phyloP scores from a whole-genome alignment of 2,329 filamentous ascomycete genomes.

The Falciphora oryzae region DNA sequence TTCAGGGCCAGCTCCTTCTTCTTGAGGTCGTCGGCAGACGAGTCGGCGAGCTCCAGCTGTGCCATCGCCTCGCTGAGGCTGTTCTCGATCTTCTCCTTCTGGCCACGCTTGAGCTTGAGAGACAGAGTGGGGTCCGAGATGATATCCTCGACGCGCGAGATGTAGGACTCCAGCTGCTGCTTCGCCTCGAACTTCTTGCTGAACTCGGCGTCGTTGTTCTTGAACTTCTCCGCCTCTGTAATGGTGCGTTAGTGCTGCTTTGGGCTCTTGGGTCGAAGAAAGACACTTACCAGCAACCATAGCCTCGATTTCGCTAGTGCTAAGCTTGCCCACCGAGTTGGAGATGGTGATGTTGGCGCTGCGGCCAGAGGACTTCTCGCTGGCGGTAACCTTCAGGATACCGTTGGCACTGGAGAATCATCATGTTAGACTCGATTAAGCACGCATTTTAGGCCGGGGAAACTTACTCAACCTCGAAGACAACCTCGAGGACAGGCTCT shows the following conservation, averaged over 20 bases:
- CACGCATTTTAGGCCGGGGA: background rate
- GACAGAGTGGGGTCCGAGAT: constrained; percentile 93
- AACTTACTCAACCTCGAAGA: constrained; percentile 83
- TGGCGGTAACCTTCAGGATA: constrained; percentile 98
- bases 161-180: constrained; percentile 99
- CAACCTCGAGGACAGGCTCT: constrained; percentile 92
- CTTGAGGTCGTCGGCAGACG: constrained; percentile 88
- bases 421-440: background rate
- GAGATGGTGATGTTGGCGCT: constrained; percentile 99
- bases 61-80: constrained; percentile 96
- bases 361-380: constrained; percentile 97
- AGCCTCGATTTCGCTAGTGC: constrained; percentile 87
- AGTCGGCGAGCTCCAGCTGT: constrained; percentile 93
- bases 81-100: constrained; percentile 99
- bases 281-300: constrained; percentile 76
- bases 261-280: background rate
- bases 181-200: constrained; percentile 99
- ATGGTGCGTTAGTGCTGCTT: background rate
- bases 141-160: constrained; percentile 97
- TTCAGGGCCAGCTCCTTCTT: constrained; percentile 99
- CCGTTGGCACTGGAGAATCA: constrained; percentile 64
- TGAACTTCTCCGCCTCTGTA: constrained; percentile 92
- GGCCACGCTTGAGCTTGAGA: constrained; percentile 95
- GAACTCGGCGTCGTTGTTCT: constrained; percentile 95
- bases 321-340: constrained; percentile 99